These are phyloP conservation scores for Colletotrichum salicis DNA, from an alignment of 2,329 filamentous ascomycete species.

Conservation along the genomic window DNA sequence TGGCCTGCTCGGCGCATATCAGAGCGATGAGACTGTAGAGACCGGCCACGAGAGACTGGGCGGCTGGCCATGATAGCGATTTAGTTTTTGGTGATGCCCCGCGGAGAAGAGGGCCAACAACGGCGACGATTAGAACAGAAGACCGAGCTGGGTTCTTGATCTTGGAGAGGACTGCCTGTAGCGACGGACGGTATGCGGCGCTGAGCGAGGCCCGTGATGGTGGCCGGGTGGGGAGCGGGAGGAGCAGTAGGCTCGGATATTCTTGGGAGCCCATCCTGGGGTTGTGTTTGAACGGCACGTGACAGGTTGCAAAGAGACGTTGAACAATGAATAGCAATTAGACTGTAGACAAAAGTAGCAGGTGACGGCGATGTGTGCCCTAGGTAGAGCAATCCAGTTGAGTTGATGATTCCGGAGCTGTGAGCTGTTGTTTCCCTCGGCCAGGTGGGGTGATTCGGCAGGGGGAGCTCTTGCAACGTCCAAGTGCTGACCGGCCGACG, in stretches of 20 bases:
- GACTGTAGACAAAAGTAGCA: background rate
- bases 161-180: constrained; percentile 64
- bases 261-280: constrained; percentile 21
- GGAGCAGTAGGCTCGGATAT: constrained; percentile 66
- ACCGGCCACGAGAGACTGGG: constrained; percentile 78
- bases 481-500: background rate
- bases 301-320: background rate
- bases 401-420: background rate
- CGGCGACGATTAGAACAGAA: constrained; percentile 61
- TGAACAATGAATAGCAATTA: background rate
- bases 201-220: constrained; percentile 61
- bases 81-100: constrained; percentile 60
- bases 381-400: background rate
- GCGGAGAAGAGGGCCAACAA: constrained; percentile 71
- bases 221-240: constrained; percentile 71
- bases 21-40: constrained; percentile 82
- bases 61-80: constrained; percentile 70
- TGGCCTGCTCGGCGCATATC: constrained; percentile 71
- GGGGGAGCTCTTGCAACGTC: background rate
- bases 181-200: constrained; percentile 68
- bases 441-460: background rate
- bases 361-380: background rate
- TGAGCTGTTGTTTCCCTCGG: background rate
- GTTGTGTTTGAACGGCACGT: background rate
- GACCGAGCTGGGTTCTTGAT: constrained; percentile 53